phyloP scores from a whole-genome alignment of 345 rosid species.

The Turnera subulata region DNA sequence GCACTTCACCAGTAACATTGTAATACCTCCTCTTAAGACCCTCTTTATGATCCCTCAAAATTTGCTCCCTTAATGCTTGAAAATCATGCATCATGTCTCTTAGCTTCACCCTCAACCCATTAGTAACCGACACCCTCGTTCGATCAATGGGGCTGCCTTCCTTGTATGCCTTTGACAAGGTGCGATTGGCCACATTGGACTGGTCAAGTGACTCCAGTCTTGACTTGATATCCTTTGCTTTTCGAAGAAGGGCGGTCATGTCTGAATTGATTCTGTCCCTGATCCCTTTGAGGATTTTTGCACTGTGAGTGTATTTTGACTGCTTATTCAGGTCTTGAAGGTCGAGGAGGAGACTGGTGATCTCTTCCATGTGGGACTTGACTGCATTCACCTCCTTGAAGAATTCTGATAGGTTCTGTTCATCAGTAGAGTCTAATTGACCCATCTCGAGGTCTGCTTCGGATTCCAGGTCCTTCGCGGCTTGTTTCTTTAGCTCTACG shows the following conservation, averaged over 20 bases:
- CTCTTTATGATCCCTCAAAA: slow-evolving; percentile 21
- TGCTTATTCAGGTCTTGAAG: slow-evolving; percentile 23
- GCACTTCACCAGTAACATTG: slow-evolving; percentile 18
- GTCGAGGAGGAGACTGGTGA: slow-evolving; percentile 21
- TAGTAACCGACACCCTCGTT: slow-evolving; percentile 23
- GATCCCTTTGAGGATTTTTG: slow-evolving; percentile 19
- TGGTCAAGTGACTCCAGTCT: slow-evolving; percentile 24
- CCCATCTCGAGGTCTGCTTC: slow-evolving; percentile 28
- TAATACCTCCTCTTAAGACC: slow-evolving; percentile 21
- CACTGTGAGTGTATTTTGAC: slow-evolving; percentile 20
- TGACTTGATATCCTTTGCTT: slow-evolving; percentile 26
- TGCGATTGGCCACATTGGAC: slow-evolving; percentile 15
- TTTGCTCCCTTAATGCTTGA: slow-evolving; percentile 22
- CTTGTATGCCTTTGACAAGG: slow-evolving; percentile 13
- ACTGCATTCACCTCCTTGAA: slow-evolving; percentile 18
- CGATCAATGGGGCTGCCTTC: slow-evolving; percentile 31
- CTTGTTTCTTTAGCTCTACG: slow-evolving; percentile 27
- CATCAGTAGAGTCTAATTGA: slow-evolving; percentile 11
- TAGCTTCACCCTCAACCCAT: slow-evolving; percentile 22
- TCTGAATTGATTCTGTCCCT: slow-evolving; percentile 26
- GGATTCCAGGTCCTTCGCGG: slow-evolving; percentile 15
- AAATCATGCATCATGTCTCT: slow-evolving; percentile 28
- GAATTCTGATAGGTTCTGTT: slow-evolving; percentile 16
- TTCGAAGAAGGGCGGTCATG: slow-evolving; percentile 25
- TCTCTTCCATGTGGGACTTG: slow-evolving; percentile 25